phyloP scores from a whole-genome alignment of 2,329 filamentous ascomycete genomes.

The Mariannaea sp. region DNA sequence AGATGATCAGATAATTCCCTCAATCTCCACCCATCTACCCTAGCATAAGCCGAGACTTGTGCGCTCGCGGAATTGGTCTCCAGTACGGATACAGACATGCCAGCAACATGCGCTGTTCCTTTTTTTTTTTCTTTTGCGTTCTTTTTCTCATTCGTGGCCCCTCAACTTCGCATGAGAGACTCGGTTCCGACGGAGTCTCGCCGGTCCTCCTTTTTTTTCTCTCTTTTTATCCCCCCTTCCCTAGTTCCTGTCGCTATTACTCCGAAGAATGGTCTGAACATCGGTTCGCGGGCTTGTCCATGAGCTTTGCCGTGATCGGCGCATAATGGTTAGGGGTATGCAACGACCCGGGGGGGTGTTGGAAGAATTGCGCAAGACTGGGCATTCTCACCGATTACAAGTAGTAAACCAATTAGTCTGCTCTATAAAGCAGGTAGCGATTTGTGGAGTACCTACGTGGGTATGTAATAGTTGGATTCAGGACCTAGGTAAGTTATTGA shows the following conservation, averaged over 20 bases:
- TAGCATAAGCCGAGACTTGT: neutral
- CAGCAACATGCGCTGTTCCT: no score
- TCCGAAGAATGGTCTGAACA: no score
- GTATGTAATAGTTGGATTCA: no score
- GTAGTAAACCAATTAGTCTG: no score
- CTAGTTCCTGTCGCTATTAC: no score
- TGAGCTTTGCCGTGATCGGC: conserved; percentile 31
- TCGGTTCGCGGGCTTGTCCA: conserved; percentile 13
- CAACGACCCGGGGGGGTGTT: neutral
- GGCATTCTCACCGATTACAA: neutral
- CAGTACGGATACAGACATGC: neutral
- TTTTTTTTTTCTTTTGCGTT: neutral
- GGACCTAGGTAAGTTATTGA: no score
- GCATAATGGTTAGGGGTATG: neutral
- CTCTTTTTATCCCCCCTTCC: conserved; percentile 1
- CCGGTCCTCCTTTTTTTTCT: conserved; percentile 12
- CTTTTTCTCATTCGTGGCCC: conserved; percentile 14
- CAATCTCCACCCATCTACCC: conserved; percentile 40
- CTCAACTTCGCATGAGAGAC: conserved; percentile 26
- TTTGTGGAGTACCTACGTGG: no score
- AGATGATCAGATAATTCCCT: conserved; percentile 60
- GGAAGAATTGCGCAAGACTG: neutral
- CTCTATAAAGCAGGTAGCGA: no score
- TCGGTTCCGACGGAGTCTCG: conserved; percentile 26
- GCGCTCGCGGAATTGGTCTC: neutral